Evolutionary conservation across 352 stramenopile species (phyloP), one percentile per base, ranked within the genome.

Genomic region (Peronospora destructor): DNA sequence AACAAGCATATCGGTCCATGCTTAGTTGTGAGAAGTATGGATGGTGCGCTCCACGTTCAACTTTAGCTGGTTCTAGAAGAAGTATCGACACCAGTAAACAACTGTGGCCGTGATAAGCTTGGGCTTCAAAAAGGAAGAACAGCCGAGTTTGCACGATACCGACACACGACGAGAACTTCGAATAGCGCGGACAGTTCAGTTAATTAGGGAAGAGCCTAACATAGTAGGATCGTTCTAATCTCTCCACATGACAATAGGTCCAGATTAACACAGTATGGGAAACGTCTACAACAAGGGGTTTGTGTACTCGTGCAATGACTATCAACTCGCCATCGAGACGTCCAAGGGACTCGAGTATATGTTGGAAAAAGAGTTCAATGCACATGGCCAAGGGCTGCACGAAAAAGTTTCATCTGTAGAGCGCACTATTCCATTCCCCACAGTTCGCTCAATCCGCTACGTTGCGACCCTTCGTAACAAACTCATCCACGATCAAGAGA

Each of bases 341-440:
- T 85, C 77, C 52, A 91, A 94, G 56, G 77, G 91, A 55, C 59
- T 91, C 9, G 83, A 94, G 60, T 68, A 72, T 46, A 35, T 80
- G 17, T 66, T 94, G 14, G 72, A 77, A 56, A 59, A 45, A 10
- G 60, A 90, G 42, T 87, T 91, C 43, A 60, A 64, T n/a, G 80
- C 76, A 7, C 55, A 71, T 17, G 83, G 83, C 43, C 70, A 72
- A 28, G 82, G 82, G 0, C 60, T 93, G 32, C 82, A 93, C 60
- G 82, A 93, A 51, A 84, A 68, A 36, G 71, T 86, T 26, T 78
- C 73, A 19, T 72, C 65, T 4, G 63, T 78, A 3, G 53, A 82
- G 36, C 43, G 17, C 0, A 11, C 65, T 25, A 56, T 94, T 28
- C 67, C 77, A 35, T 41, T 61, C 4, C 39, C 69, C 6, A 87